Evolutionary conservation across 768 basidiomycete genomes (phyloP).

Genomic region (Mycena polygramma): DNA sequence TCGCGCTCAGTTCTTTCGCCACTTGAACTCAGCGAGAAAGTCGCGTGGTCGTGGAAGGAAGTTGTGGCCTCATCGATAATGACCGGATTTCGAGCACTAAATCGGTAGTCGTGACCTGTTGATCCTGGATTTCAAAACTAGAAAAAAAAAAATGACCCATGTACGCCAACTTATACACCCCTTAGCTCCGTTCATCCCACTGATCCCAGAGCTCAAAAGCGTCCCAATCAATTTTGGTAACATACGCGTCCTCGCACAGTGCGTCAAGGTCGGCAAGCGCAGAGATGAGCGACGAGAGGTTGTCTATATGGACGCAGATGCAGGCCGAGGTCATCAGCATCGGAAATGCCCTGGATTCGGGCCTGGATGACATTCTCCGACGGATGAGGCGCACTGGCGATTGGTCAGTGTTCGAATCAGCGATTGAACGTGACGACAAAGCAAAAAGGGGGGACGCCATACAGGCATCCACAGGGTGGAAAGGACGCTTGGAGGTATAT

Average conservation of each 20-base stretch:
- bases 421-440: constrained; percentile 12
- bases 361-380: constrained; percentile 97
- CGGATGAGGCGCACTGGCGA: constrained; percentile 87
- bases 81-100: too few relatives aligned
- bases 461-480: constrained; percentile 15
- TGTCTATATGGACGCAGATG: constrained; percentile 63
- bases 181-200: constrained; percentile 79
- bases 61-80: too few relatives aligned
- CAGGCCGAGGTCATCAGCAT: constrained; percentile 61
- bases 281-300: constrained; percentile 84
- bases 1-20: too few relatives aligned
- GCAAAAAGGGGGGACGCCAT: constrained; percentile 19
- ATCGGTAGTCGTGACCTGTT: too few relatives aligned
- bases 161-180: too few relatives aligned
- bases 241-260: constrained; percentile 81
- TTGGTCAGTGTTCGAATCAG: constrained; percentile 1
- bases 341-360: constrained; percentile 97
- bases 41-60: too few relatives aligned
- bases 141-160: too few relatives aligned
- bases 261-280: constrained; percentile 85
- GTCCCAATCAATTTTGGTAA: constrained; percentile 65
- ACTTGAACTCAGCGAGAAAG: too few relatives aligned
- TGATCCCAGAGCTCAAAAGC: constrained; percentile 79
- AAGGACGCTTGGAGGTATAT: constrained; percentile 11
- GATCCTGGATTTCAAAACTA: too few relatives aligned